phyloP scores from a whole-genome alignment of 345 rosid species.

The Salix dunnii region DNA sequence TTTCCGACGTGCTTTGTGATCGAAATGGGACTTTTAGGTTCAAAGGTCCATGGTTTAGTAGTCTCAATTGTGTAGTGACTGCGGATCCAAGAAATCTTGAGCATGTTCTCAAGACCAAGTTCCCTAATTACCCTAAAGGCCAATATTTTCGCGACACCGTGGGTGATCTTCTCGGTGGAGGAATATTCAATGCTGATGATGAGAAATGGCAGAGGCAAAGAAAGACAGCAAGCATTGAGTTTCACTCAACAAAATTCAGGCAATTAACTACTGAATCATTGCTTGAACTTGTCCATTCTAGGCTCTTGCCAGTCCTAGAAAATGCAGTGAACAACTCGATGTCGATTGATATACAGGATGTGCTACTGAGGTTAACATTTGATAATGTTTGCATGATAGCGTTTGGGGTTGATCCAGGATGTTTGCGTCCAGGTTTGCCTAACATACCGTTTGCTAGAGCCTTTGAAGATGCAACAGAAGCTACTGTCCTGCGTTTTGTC shows the following conservation, averaged over 20 bases:
- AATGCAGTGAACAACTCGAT: slow-evolving; percentile 32
- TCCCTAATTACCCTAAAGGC: slow-evolving; percentile 85
- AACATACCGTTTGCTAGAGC: slow-evolving; percentile 80
- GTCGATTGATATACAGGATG: slow-evolving; percentile 76
- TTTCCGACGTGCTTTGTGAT: slow-evolving; percentile 49
- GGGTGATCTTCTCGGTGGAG: slow-evolving; percentile 78
- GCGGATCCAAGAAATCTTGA: slow-evolving; percentile 84
- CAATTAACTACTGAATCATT: slow-evolving; percentile 61
- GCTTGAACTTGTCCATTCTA: slow-evolving; percentile 63
- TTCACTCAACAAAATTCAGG: slow-evolving; percentile 81
- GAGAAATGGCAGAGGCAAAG: slow-evolving; percentile 85
- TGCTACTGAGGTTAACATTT: slow-evolving; percentile 71
- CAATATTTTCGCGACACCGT: slow-evolving; percentile 60
- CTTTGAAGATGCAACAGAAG: slow-evolving; percentile 89
- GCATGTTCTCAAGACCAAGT: slow-evolving; percentile 80
- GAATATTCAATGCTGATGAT: slow-evolving; percentile 84
- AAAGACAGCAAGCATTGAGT: slow-evolving; percentile 87
- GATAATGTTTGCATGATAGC: slow-evolving; percentile 95
- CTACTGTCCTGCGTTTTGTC: slow-evolving; percentile 59
- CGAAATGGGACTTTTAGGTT: slow-evolving; percentile 76
- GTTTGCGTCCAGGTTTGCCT: slow-evolving; percentile 54
- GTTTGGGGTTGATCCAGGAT: slow-evolving; percentile 91
- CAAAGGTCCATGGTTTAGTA: slow-evolving; percentile 78
- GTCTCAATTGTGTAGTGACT: slow-evolving; percentile 68
- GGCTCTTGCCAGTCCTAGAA: slow-evolving; percentile 74